Conservation (phyloP, 139 green algal genomes). For the Chlamydomonas applanata region DNA sequence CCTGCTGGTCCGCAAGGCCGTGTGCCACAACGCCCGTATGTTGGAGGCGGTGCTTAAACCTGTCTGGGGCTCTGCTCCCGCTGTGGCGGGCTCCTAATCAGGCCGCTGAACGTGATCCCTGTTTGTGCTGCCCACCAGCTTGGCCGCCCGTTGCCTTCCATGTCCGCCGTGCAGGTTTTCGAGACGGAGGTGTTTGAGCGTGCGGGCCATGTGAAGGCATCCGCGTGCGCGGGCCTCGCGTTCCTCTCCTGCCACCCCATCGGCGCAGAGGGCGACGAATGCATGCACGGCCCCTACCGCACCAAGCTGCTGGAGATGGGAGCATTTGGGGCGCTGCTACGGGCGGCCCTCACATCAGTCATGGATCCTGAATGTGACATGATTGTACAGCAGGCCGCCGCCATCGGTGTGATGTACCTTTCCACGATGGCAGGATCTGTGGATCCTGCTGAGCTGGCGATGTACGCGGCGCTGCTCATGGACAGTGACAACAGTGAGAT, state of each 20-base stretch:
- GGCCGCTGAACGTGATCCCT: no score
- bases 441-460: conserved; percentile 53
- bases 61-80: no score
- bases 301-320: conserved; percentile 45
- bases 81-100: no score
- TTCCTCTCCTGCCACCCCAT: conserved; percentile 75
- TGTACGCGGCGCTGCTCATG: conserved; percentile 62
- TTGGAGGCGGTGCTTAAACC: no score
- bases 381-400: conserved; percentile 68
- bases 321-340: conserved; percentile 56
- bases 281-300: conserved; percentile 54
- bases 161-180: conserved; percentile 17
- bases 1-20: no score
- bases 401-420: conserved; percentile 77
- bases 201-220: conserved; percentile 58
- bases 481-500: conserved; percentile 57
- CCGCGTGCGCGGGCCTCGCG: conserved; percentile 62
- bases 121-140: no score
- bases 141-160: no score
- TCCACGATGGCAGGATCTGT: conserved; percentile 66
- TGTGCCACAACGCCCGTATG: no score
- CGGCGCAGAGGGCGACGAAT: conserved; percentile 56
- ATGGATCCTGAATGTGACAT: conserved; percentile 49
- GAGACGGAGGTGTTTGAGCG: conserved; percentile 43
- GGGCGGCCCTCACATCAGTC: conserved; percentile 52